Evolutionary conservation across 148 eudicot species (phyloP).

Genomic region (Fallopia convolvulus): DNA sequence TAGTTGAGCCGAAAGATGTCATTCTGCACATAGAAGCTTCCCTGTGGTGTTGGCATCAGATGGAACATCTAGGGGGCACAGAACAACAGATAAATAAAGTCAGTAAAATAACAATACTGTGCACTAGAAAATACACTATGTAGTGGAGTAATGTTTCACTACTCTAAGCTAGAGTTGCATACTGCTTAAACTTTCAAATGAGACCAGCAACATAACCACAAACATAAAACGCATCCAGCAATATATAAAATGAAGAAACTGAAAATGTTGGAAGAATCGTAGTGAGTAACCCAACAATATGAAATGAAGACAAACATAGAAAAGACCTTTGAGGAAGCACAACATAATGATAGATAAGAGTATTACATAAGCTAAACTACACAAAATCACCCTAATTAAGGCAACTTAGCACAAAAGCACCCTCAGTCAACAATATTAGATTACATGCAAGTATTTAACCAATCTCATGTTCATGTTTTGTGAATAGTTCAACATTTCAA

Average conservation of each 20-base stretch:
- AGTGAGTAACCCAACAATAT: neutral
- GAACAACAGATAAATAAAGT: neutral
- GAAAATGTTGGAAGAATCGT: neutral
- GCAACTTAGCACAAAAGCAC: neutral
- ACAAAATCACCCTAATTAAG: neutral
- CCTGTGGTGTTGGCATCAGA: conserved; percentile 46
- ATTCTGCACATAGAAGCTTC: conserved; percentile 47
- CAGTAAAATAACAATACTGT: neutral
- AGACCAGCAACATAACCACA: neutral
- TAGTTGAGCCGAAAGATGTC: conserved; percentile 52
- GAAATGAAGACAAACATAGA: neutral
- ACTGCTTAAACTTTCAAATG: neutral
- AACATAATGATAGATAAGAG: neutral
- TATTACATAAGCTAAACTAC: neutral
- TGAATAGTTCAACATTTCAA: neutral
- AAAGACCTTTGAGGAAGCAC: neutral
- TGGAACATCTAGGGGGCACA: conserved; percentile 37
- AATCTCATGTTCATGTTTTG: neutral
- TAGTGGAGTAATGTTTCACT: neutral
- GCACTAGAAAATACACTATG: neutral
- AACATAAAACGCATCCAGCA: neutral
- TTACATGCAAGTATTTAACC: neutral
- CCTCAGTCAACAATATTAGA: neutral
- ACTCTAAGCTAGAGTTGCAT: neutral
- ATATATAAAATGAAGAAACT: neutral